Evolutionary conservation across 75 land plant species (phyloP).

Genomic region (Azolla pinnata): DNA sequence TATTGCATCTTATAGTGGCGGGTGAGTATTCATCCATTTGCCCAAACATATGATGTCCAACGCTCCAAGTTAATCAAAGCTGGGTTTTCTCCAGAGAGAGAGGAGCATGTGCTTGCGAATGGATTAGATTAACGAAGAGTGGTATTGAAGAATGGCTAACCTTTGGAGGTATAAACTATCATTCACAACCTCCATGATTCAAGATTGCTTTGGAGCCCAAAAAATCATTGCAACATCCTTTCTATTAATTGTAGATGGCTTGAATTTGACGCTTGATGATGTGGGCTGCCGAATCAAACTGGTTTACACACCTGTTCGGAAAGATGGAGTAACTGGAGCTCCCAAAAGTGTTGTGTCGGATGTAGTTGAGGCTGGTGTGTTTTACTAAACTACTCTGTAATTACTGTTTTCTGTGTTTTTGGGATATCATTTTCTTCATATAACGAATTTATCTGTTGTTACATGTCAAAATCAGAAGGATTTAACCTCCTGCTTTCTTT

Average conservation of each 20-base stretch:
- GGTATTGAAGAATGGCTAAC: constrained; percentile 33
- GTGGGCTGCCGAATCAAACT: constrained; percentile 68
- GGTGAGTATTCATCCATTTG: constrained; percentile 27
- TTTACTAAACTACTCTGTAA: too few species aligned
- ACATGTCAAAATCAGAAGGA: not conserved
- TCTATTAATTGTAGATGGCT: constrained; percentile 37
- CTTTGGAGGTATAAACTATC: constrained; percentile 38
- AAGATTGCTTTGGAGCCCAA: too few species aligned
- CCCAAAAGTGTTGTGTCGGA: constrained; percentile 47
- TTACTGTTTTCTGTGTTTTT: too few species aligned
- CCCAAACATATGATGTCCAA: too few species aligned
- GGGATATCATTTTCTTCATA: too few species aligned
- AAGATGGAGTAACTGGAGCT: constrained; percentile 55
- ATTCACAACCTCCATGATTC: too few species aligned
- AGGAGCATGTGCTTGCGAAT: constrained; percentile 62
- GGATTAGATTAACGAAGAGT: constrained; percentile 47
- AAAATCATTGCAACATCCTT: too few species aligned
- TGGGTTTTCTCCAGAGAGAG: constrained; percentile 32
- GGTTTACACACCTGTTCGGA: constrained; percentile 69
- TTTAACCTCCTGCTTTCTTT: not conserved
- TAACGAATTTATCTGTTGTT: not conserved
- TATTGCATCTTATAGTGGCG: constrained; percentile 66
- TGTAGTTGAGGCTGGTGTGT: constrained; percentile 59
- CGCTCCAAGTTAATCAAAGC: not conserved
- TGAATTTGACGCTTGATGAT: constrained; percentile 60